phyloP scores from a whole-genome alignment of 1,284 basidiomycete species.

The Dichomitus squalens region DNA sequence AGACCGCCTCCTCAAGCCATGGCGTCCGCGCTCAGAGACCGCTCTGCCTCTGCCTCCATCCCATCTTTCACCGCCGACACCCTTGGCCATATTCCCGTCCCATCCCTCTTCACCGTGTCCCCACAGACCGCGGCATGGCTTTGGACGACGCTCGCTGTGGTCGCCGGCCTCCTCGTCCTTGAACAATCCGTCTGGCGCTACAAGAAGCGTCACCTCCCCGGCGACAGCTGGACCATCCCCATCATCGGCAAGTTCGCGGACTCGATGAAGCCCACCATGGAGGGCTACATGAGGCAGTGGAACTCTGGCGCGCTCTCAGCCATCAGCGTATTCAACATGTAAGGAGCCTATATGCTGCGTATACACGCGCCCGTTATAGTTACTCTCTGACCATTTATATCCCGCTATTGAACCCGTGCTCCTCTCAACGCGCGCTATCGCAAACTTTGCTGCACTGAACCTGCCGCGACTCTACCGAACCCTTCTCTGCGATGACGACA shows the following conservation, averaged over 20 bases:
- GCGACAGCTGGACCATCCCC: slow-evolving; percentile 90
- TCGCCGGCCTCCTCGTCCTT: slow-evolving; percentile 67
- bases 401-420: slow-evolving; percentile 3
- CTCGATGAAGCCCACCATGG: slow-evolving; percentile 86
- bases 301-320: slow-evolving; percentile 82
- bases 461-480: no score
- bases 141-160: slow-evolving; percentile 63
- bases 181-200: slow-evolving; percentile 86
- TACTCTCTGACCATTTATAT: slow-evolving; percentile 19
- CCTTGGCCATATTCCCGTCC: slow-evolving; percentile 47
- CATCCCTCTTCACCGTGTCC: slow-evolving; percentile 44
- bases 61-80: slow-evolving; percentile 46
- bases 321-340: slow-evolving; percentile 96
- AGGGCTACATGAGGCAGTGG: slow-evolving; percentile 91
- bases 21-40: slow-evolving; percentile 34
- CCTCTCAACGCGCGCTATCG: background rate
- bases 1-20: slow-evolving; percentile 13
- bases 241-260: slow-evolving; percentile 93
- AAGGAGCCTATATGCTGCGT: slow-evolving; percentile 32
- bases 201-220: slow-evolving; percentile 88
- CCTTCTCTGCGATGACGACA: no score
- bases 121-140: slow-evolving; percentile 54
- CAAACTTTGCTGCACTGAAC: background rate
- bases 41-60: slow-evolving; percentile 40
- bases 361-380: slow-evolving; percentile 9